Conservation (phyloP, 2,329 filamentous ascomycete species). For the Nigrospora oryzae region DNA sequence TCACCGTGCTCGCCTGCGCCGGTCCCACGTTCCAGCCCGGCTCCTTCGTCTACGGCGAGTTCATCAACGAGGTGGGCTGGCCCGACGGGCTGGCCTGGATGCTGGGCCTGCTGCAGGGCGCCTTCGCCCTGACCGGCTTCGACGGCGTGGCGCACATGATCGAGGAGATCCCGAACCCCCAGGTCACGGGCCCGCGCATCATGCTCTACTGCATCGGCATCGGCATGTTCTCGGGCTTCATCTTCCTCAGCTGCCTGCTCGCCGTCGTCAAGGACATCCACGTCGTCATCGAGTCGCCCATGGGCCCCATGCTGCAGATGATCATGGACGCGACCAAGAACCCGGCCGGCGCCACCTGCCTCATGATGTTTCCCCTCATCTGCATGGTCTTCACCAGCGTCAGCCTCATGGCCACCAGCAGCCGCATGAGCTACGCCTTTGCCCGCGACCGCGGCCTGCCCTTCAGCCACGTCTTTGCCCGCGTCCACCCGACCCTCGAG, state of each 20-base stretch:
- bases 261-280: slow-evolving; percentile 54
- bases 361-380: slow-evolving; percentile 58
- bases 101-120: slow-evolving; percentile 43
- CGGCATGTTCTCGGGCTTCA: slow-evolving; percentile 51
- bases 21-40: slow-evolving; percentile 57
- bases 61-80: slow-evolving; percentile 63
- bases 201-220: slow-evolving; percentile 51
- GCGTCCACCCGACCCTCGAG: slow-evolving; percentile 50
- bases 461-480: slow-evolving; percentile 46
- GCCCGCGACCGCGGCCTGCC: slow-evolving; percentile 38
- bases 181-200: slow-evolving; percentile 15
- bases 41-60: slow-evolving; percentile 56
- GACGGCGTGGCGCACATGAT: slow-evolving; percentile 47
- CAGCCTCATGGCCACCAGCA: slow-evolving; percentile 57
- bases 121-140: slow-evolving; percentile 41
- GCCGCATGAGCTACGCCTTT: slow-evolving; percentile 61
- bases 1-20: slow-evolving; percentile 58
- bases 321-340: slow-evolving; percentile 53
- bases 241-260: slow-evolving; percentile 54
- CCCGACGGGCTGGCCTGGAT: slow-evolving; percentile 56
- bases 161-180: slow-evolving; percentile 47
- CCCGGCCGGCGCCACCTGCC: slow-evolving; percentile 51
- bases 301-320: slow-evolving; percentile 54
- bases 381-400: slow-evolving; percentile 57
- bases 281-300: slow-evolving; percentile 42